These are phyloP conservation scores for Dactylis glomerata DNA, from an alignment of 176 grass and related monocot genomes.

Conservation along the genomic window DNA sequence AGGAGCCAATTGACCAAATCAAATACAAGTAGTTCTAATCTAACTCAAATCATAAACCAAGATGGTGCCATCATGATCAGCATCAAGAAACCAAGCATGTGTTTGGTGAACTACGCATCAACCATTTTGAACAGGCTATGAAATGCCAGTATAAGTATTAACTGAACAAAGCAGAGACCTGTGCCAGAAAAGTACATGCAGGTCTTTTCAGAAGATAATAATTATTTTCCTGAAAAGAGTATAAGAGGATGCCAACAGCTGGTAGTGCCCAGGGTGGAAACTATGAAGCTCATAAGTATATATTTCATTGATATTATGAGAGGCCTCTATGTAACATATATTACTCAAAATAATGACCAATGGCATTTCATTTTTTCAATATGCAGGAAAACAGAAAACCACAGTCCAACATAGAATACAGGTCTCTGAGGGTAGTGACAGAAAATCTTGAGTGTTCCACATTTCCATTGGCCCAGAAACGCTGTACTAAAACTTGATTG, in stretches of 20 bases:
- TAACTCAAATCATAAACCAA: slow-evolving; percentile 13
- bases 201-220: background rate
- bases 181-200: background rate
- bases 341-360: background rate
- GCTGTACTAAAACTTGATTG: background rate
- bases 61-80: background rate
- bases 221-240: background rate
- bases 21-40: background rate
- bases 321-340: background rate
- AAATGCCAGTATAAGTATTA: background rate
- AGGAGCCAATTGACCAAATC: background rate
- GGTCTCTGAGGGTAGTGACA: background rate
- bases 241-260: background rate
- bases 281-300: background rate
- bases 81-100: background rate
- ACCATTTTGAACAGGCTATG: background rate
- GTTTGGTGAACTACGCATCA: background rate
- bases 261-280: background rate
- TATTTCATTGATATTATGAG: background rate
- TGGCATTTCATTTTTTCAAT: background rate
- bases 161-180: background rate
- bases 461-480: background rate
- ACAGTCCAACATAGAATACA: slow-evolving; percentile 1
- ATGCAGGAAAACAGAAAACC: background rate
- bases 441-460: slow-evolving; percentile 8